Evolutionary conservation across 805 yeast species (phyloP), one percentile per base, ranked within the genome.

Genomic region (Limtongia smithiae): DNA sequence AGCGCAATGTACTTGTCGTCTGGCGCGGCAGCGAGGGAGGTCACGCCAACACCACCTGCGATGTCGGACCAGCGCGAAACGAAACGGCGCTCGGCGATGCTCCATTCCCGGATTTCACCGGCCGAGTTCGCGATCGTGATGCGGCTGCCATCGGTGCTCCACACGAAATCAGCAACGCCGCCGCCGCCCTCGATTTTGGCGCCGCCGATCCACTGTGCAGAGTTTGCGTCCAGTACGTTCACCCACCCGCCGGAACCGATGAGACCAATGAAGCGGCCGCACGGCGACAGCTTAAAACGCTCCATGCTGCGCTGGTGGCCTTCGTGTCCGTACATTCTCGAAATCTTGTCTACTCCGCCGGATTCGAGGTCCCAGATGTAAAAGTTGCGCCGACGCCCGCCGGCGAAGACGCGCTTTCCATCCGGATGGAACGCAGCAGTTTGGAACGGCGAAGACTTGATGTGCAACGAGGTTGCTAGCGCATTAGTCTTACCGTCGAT

Each of bases 21-120:
- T 20, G 86, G 68, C 44, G 80, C 81, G 28, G 44, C 45, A 4
- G 50, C 50, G 21, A 93, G 69, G 51, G 75, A 78, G 1, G 97
- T 89, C 45, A 88, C 79, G 20, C 95, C 95, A 28, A 85, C 74
- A 25, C 95, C 95, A 17, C 90, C 82, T 6, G 28, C 39, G 81
- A 83, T 47, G 65, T 93, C 98, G 38, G 75, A 74, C 97, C 97
- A 93, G 62, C 80, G 79, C 50, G 74, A 73, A 2, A 76, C 47
- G 15, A 87, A 75, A 54, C 76, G 71, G 32, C 78, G 74, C 2
- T 69, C 67, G 4, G 68, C 69, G 40, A 80, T 63, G 54, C 78
- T 75, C 70, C 87, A 93, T 62, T 88, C 96, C 93, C 95, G 90
- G 2, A 93, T 78, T 54, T 88, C 94, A 38, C 97, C 97, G 15